Percentiles rank a stretch among this genome's conserved stretches.
Evolutionary conservation across 148 eudicot species (phyloP).

Genomic region (Fagopyrum esculentum): DNA sequence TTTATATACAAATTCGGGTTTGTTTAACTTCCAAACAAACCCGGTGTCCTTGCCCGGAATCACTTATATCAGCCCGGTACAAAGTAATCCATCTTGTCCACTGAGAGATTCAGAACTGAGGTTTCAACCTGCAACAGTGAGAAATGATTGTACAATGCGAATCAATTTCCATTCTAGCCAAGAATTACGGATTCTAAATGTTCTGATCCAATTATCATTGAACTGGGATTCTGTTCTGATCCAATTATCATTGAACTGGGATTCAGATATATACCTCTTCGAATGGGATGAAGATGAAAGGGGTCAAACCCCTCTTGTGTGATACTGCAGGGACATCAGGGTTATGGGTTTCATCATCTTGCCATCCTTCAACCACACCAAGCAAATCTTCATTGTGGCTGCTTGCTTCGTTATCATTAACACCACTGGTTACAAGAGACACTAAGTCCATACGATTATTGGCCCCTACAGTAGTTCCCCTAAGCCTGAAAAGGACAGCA

Average conservation of each 20-base stretch:
- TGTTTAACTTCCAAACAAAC: neutral
- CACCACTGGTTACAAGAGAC: constrained; percentile 79
- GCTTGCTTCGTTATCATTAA: constrained; percentile 52
- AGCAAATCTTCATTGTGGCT: constrained; percentile 59
- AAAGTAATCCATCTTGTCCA: constrained; percentile 85
- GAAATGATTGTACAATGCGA: neutral
- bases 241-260: neutral
- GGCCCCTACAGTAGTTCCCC: constrained; percentile 83
- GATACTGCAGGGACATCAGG: constrained; percentile 93
- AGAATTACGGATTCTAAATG: neutral
- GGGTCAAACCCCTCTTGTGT: constrained; percentile 72
- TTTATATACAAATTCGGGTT: neutral
- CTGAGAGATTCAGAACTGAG: constrained; percentile 78
- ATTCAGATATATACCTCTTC: constrained; percentile 56
- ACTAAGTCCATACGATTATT: constrained; percentile 87
- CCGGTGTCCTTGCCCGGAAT: neutral
- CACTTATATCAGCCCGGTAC: constrained; percentile 57
- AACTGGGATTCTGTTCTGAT: neutral
- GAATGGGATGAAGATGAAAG: constrained; percentile 87
- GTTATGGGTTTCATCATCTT: constrained; percentile 87
- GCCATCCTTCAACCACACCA: constrained; percentile 80
- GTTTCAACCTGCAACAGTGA: constrained; percentile 54
- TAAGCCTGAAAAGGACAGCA: constrained; percentile 36
- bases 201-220: neutral
- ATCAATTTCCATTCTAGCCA: neutral